Percentiles rank a stretch among this genome's conserved stretches.
Evolutionary conservation across 306 rosid species (phyloP).

Genomic region (Fragaria vesca): DNA sequence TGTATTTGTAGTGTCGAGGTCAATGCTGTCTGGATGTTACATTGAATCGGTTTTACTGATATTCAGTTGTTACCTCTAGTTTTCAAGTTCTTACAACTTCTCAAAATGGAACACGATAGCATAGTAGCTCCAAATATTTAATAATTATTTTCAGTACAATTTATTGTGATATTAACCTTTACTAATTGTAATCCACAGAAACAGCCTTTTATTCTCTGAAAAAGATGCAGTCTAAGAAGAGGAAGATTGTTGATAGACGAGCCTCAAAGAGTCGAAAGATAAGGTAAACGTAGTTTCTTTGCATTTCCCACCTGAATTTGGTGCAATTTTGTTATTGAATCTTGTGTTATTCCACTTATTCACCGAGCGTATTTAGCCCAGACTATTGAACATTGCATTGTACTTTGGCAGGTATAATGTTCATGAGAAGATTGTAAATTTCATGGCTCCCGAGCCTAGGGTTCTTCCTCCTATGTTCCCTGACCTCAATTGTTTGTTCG

Average conservation of each 20-base stretch:
- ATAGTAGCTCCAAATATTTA: neutral
- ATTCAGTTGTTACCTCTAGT: neutral
- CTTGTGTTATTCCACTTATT: neutral
- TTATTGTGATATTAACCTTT: constrained; percentile 10
- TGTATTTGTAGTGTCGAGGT: neutral
- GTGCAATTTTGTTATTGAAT: neutral
- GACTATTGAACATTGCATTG: neutral
- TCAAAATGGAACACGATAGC: neutral
- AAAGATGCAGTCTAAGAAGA: constrained; percentile 69
- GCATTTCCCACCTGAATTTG: neutral
- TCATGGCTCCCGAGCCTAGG: constrained; percentile 63
- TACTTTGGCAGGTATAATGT: constrained; percentile 59
- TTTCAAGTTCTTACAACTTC: neutral
- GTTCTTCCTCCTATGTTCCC: constrained; percentile 60
- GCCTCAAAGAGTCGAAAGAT: constrained; percentile 95
- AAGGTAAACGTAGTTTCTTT: constrained; percentile 44
- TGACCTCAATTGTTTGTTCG: constrained; percentile 64
- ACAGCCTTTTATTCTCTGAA: constrained; percentile 63
- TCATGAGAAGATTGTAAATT: constrained; percentile 84
- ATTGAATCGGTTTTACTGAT: neutral
- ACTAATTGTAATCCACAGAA: constrained; percentile 42
- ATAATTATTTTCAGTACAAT: neutral
- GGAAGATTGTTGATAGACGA: constrained; percentile 80
- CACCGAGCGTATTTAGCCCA: neutral
- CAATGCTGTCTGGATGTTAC: neutral